These are phyloP conservation scores for Clarireedia sp. DNA, from an alignment of 2,329 filamentous ascomycete species.

Conservation along the genomic window DNA sequence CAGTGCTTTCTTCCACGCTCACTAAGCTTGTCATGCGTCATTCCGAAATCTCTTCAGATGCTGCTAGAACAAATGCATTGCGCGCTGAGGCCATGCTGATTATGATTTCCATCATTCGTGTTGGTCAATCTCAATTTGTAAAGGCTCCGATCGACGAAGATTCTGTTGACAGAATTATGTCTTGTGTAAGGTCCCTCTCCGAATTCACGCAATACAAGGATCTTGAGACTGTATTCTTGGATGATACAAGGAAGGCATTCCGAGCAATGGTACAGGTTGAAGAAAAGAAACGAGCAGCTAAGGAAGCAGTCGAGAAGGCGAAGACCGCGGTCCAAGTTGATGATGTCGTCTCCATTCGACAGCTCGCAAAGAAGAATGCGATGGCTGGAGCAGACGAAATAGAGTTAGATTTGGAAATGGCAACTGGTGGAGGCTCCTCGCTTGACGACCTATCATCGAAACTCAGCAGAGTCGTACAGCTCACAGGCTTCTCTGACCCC, in stretches of 20 bases:
- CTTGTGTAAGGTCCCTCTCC: conserved; percentile 83
- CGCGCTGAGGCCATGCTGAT: conserved; percentile 98
- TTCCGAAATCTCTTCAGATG: conserved; percentile 81
- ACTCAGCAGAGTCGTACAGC: conserved; percentile 88
- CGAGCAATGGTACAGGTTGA: conserved; percentile 94
- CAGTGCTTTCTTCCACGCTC: conserved; percentile 89
- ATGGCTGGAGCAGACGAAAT: conserved; percentile 77
- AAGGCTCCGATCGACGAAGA: conserved; percentile 97
- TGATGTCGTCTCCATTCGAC: conserved; percentile 86
- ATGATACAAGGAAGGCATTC: conserved; percentile 94
- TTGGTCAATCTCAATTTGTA: conserved; percentile 97
- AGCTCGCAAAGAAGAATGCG: conserved; percentile 85
- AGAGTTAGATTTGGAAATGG: conserved; percentile 84
- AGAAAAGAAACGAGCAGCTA: conserved; percentile 94
- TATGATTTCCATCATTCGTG: conserved; percentile 97
- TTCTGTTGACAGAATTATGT: conserved; percentile 97
- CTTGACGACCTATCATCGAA: conserved; percentile 88
- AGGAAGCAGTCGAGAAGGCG: conserved; percentile 85
- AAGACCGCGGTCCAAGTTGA: conserved; percentile 94
- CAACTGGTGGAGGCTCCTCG: conserved; percentile 80
- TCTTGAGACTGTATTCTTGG: conserved; percentile 83
- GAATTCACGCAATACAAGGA: conserved; percentile 87
- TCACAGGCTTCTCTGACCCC: conserved; percentile 95
- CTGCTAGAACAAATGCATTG: conserved; percentile 83
- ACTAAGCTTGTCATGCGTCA: conserved; percentile 98